These are phyloP conservation scores for Aspergillus egyptiacus DNA, from an alignment of 495 filamentous ascomycete species.

Conservation along the genomic window DNA sequence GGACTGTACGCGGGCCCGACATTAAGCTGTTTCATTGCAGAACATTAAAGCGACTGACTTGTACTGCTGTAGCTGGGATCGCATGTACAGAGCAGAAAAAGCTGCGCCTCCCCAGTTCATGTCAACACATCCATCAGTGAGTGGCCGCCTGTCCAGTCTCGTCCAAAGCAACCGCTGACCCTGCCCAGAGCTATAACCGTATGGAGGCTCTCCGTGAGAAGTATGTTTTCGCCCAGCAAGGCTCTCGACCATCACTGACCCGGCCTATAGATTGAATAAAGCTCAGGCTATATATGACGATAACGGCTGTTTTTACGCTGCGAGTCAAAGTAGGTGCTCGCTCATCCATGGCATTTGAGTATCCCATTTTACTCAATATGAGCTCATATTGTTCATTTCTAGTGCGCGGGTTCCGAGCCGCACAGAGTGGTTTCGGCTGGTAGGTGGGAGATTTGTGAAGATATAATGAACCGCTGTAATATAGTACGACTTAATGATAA, in stretches of 20 bases:
- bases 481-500: neutral
- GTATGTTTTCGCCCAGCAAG: conserved; percentile 25
- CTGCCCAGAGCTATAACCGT: conserved; percentile 54
- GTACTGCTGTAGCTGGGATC: conserved; percentile 49
- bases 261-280: conserved; percentile 26
- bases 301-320: conserved; percentile 28
- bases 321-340: conserved; percentile 27
- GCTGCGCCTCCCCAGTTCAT: conserved; percentile 64
- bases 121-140: conserved; percentile 79
- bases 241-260: conserved; percentile 1
- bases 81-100: conserved; percentile 63
- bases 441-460: neutral
- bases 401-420: conserved; percentile 35
- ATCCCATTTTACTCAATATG: neutral
- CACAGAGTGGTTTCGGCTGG: conserved; percentile 15
- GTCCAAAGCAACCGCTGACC: conserved; percentile 16
- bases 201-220: conserved; percentile 64
- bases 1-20: conserved; percentile 36
- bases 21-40: neutral
- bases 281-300: conserved; percentile 32
- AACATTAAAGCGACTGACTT: neutral
- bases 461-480: neutral
- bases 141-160: conserved; percentile 13
- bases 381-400: neutral
- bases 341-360: neutral